phyloP scores from a whole-genome alignment of 2,329 filamentous ascomycete species.

The Neonectria coccinea region DNA sequence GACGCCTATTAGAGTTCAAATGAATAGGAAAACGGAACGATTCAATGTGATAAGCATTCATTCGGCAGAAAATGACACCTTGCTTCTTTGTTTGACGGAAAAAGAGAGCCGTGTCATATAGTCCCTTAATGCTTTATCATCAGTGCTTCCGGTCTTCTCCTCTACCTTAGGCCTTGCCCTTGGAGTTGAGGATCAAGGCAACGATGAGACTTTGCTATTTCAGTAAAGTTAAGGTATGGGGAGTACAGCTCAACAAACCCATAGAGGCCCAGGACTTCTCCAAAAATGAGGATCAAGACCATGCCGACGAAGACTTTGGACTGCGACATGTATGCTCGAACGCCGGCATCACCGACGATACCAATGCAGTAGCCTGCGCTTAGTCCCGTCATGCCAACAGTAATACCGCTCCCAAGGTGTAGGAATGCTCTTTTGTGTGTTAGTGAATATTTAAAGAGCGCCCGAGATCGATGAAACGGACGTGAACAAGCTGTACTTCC shows the following conservation, averaged over 20 bases:
- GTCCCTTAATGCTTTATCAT: too few relatives aligned
- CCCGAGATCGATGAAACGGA: constrained; percentile 56
- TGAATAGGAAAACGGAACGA: too few relatives aligned
- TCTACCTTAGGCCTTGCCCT: constrained; percentile 65
- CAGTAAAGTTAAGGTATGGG: constrained; percentile 3
- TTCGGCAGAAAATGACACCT: too few relatives aligned
- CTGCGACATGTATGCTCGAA: constrained; percentile 95
- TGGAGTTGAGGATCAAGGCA: constrained; percentile 91
- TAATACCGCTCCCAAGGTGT: constrained; percentile 90
- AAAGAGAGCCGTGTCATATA: too few relatives aligned
- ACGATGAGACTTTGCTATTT: constrained; percentile 81
- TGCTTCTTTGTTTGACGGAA: too few relatives aligned
- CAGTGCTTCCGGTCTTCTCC: too few relatives aligned
- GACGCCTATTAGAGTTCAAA: too few relatives aligned
- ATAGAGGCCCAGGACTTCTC: constrained; percentile 97
- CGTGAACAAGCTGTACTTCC: constrained; percentile 86
- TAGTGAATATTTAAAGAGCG: constrained; percentile 23
- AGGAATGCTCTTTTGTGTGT: constrained; percentile 77
- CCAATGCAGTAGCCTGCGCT: constrained; percentile 97
- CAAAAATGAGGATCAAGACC: constrained; percentile 98
- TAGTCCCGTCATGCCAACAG: constrained; percentile 91
- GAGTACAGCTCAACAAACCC: constrained; percentile 71
- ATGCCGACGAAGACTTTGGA: constrained; percentile 97
- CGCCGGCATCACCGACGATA: constrained; percentile 92
- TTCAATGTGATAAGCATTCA: too few relatives aligned